Evolutionary conservation across 495 filamentous ascomycete species (phyloP), one percentile per base, ranked within the genome.

Genomic region (Xylona heveae): DNA sequence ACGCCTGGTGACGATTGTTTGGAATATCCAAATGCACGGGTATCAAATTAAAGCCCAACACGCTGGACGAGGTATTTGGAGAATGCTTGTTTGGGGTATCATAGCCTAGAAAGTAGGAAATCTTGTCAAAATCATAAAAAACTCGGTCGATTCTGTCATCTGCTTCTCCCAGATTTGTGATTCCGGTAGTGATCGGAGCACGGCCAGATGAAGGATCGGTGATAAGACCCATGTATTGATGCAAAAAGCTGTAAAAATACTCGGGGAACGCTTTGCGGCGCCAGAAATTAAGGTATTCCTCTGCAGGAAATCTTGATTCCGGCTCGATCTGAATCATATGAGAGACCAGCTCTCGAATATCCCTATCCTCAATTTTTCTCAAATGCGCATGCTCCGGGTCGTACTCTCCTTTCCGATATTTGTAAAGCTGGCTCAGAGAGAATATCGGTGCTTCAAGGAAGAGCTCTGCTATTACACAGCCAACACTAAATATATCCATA

Each of bases 401-500:
- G 52, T 93, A 99, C 46, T 95, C 83, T 24, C 78, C 76, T 38
- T 75, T 75, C 21, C 81, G 68, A 43, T 94, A 95, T 45, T 81
- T 88, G 61, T 81, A 94, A 36, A 99, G 69, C 49, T 95, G 85
- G 36, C 77, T 84, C 12, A 95, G 57, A 19, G 64, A 83, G 53
- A 99, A 95, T 19, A 95, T 83, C 1, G 85, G 82, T 0, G 79
- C 62, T 50, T 99, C 90, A n/a, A 93, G 64, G 40, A 95, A 95
- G 3, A 99, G 59, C 49, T 99, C 90, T 3, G 90, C 90, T 43
- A 99, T 92, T 14, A 95, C 90, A 46, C 90, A 99, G 6, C 88
- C 88, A 22, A 73, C 77, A 53, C 88, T 94, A 55, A 99, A 99
- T 18, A 99, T 77, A 48, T 99, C 90, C 90, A 99, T 99, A 23